Conservation (phyloP, 2,329 filamentous ascomycete genomes). For the Arthrobotrys sphaeroides region DNA sequence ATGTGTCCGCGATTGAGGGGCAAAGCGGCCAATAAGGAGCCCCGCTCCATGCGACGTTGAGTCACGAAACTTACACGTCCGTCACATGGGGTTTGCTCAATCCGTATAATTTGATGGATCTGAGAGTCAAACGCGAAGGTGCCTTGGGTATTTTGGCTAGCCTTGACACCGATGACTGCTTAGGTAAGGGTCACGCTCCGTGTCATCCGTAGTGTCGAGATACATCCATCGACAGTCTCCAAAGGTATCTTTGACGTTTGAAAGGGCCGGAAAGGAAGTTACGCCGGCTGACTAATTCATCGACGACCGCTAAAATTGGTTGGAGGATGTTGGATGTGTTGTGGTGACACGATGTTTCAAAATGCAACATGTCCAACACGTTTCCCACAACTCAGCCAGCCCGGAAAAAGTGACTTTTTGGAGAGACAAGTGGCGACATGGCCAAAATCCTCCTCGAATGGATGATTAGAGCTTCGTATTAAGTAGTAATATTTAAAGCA, state of each 20-base stretch:
- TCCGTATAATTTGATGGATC: background rate
- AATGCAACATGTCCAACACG: slow-evolving; percentile 41
- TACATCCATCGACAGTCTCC: background rate
- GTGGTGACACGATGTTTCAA: slow-evolving; percentile 4
- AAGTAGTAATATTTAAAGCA: too few species aligned
- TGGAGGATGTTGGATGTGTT: slow-evolving; percentile 7
- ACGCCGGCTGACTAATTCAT: slow-evolving; percentile 34
- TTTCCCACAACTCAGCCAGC: background rate
- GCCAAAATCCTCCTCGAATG: too few species aligned
- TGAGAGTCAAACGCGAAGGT: slow-evolving; percentile 40
- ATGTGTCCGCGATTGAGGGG: slow-evolving; percentile 45
- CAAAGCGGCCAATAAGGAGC: slow-evolving; percentile 45
- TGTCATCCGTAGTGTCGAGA: slow-evolving; percentile 11
- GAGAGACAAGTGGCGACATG: background rate
- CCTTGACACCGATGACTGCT: slow-evolving; percentile 36
- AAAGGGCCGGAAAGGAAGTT: slow-evolving; percentile 18
- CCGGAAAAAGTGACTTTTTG: background rate
- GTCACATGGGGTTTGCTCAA: slow-evolving; percentile 39
- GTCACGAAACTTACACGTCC: slow-evolving; percentile 54
- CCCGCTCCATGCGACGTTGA: slow-evolving; percentile 33
- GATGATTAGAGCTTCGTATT: background rate
- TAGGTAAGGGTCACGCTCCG: slow-evolving; percentile 13
- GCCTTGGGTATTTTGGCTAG: slow-evolving; percentile 38
- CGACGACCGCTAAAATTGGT: background rate
- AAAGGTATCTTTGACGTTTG: background rate